Evolutionary conservation across 345 rosid species (phyloP).

Genomic region (Turnera subulata): DNA sequence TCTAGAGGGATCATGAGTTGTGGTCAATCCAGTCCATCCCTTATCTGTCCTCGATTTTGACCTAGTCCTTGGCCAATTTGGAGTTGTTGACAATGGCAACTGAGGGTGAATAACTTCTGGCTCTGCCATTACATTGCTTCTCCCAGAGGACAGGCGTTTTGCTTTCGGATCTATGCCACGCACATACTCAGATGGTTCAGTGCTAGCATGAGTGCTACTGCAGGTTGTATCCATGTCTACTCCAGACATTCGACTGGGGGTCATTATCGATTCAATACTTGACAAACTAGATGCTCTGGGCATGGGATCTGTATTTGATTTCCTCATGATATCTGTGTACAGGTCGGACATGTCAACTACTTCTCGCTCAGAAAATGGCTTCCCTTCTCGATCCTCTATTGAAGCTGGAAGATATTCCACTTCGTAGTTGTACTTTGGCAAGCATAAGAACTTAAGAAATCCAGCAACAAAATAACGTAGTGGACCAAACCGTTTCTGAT

Average conservation of each 20-base stretch:
- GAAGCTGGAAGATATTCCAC: slow-evolving; percentile 89
- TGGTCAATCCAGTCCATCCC: slow-evolving; percentile 77
- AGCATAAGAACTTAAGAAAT: slow-evolving; percentile 84
- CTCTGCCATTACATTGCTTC: slow-evolving; percentile 64
- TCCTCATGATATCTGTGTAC: slow-evolving; percentile 76
- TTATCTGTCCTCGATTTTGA: slow-evolving; percentile 88
- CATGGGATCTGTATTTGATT: slow-evolving; percentile 70
- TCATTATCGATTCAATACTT: slow-evolving; percentile 93
- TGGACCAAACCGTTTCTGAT: slow-evolving; percentile 93
- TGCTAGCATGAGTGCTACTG: slow-evolving; percentile 73
- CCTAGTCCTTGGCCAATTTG: slow-evolving; percentile 96
- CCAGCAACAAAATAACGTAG: slow-evolving; percentile 97
- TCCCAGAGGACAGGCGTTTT: slow-evolving; percentile 78
- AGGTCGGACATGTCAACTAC: slow-evolving; percentile 71
- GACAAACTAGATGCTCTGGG: slow-evolving; percentile 98
- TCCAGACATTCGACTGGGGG: slow-evolving; percentile 70
- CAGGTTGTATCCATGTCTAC: slow-evolving; percentile 70
- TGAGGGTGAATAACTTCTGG: slow-evolving; percentile 92
- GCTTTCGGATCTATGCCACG: slow-evolving; percentile 89
- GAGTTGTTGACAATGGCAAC: slow-evolving; percentile 70
- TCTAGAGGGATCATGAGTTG: slow-evolving; percentile 65
- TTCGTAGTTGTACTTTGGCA: slow-evolving; percentile 93
- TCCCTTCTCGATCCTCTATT: slow-evolving; percentile 65
- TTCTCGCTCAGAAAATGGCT: slow-evolving; percentile 42
- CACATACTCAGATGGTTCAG: slow-evolving; percentile 92